Base-by-base conservation (phyloP, 352 stramenopile species). In the Phytophthora niederhauseri region DNA sequence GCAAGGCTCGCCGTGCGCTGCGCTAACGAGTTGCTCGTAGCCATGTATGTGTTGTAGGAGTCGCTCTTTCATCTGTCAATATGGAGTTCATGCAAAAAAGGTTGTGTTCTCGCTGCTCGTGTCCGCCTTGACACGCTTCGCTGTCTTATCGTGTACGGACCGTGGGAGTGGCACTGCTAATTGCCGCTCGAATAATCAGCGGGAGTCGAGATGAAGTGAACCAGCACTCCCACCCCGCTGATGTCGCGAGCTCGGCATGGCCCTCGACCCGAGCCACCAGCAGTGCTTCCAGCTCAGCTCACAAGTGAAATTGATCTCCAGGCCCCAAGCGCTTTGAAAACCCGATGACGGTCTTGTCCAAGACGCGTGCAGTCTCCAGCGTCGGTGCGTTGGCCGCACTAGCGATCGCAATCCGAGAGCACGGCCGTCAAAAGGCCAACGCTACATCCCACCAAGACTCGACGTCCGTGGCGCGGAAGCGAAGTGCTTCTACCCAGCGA, bases 371-470 rank as follows among this genome's bases (percentile, higher is more conserved):
- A 34, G 30, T 67, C 53, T 24, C 58, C 58, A 59, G 64, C 20
- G 46, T 55, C 45, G 24, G 31, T 26, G 51, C 43, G 7, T 64
- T 87, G 77, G 73, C 87, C 36, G 72, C 69, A 9, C 41, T 90
- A 41, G 81, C 83, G 51, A 59, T 92, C 20, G 81, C 80, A n/a
- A 89, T 92, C 61, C 83, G 78, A 30, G 70, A 89, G 58, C 75
- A 84, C 30, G 81, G 81, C 7, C 79, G 82, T 28, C 76, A 75
- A 31, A 69, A 69, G 4, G 71, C 79, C 12, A 82, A 78, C 43
- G 64, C 57, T 2, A 77, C 78, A 51, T 61, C 31, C 19, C 55
- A 53, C 20, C 52, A 82, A 56, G 80, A 89, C 57, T 85, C 80
- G 59, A 67, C 82, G 64, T 85, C 78, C 59, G 81, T 83, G 69